Evolutionary conservation across 208 protist species (phyloP).

Genomic region (Spongospora subterranea): DNA sequence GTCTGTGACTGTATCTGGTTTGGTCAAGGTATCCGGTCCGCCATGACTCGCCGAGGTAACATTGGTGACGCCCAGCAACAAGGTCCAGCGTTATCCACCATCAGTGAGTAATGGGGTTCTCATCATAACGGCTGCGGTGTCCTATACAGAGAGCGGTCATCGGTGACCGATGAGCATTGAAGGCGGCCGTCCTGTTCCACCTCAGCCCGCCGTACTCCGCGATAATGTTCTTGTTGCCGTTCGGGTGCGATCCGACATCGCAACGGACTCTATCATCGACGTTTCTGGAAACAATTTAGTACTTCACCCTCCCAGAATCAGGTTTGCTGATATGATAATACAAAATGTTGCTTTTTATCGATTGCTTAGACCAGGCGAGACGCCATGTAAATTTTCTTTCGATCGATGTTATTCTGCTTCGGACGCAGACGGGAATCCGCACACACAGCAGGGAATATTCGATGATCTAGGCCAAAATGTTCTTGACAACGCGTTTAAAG

Average conservation of each 20-base stretch:
- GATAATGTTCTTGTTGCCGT: slow-evolving; percentile 40
- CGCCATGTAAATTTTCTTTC: not conserved
- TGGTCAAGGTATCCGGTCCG: too few relatives aligned
- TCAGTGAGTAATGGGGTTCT: too few relatives aligned
- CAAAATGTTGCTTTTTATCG: not conserved
- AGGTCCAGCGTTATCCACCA: too few relatives aligned
- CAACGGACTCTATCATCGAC: not conserved
- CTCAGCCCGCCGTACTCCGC: not conserved
- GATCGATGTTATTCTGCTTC: slow-evolving; percentile 7
- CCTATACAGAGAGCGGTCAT: too few relatives aligned
- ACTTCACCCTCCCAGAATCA: not conserved
- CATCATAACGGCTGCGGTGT: too few relatives aligned
- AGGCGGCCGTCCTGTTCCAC: too few relatives aligned
- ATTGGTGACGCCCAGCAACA: too few relatives aligned
- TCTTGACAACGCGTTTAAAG: not conserved
- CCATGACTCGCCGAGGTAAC: too few relatives aligned
- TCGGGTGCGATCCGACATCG: not conserved
- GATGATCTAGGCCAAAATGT: not conserved
- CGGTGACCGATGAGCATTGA: too few relatives aligned
- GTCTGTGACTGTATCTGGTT: too few relatives aligned
- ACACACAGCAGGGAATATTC: not conserved
- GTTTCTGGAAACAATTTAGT: slow-evolving; percentile 8
- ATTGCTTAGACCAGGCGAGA: too few relatives aligned
- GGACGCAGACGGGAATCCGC: not conserved
- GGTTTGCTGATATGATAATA: not conserved